Conservation (phyloP, 1,139 yeast genomes). For the Pichia sp. region DNA sequence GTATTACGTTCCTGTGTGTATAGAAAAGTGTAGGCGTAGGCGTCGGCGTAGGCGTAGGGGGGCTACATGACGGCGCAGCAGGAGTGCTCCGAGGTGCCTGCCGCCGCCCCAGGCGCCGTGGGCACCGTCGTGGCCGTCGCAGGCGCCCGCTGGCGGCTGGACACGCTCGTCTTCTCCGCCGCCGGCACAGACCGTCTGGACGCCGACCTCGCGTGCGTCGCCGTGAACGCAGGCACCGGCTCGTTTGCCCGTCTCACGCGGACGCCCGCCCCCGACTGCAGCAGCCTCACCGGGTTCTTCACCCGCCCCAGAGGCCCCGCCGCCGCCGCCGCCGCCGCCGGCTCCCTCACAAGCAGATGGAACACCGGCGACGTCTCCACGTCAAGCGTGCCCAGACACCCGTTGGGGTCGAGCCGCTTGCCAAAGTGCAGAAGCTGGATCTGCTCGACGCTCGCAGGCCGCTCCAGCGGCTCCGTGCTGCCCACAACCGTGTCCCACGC, state of each 20-base stretch:
- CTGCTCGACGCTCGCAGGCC: neutral
- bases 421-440: conserved; percentile 30
- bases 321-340: neutral
- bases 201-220: conserved; percentile 1
- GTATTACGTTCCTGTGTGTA: neutral
- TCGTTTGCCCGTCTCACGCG: neutral
- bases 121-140: neutral
- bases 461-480: neutral
- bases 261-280: neutral
- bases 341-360: conserved; percentile 28
- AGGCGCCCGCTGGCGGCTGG: neutral
- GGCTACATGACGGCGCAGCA: neutral
- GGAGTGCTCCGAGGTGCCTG: neutral
- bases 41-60: too few species aligned
- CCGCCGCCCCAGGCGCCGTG: neutral
- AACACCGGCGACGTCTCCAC: conserved; percentile 24
- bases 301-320: neutral
- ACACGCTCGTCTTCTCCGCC: too few species aligned
- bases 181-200: neutral
- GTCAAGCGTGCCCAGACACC: conserved; percentile 21
- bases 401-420: conserved; percentile 26
- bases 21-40: neutral
- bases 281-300: neutral
- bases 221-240: conserved; percentile 2
- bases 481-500: conserved; percentile 27